phyloP scores from a whole-genome alignment of 2,329 filamentous ascomycete species.

The Aspergillus terreus region DNA sequence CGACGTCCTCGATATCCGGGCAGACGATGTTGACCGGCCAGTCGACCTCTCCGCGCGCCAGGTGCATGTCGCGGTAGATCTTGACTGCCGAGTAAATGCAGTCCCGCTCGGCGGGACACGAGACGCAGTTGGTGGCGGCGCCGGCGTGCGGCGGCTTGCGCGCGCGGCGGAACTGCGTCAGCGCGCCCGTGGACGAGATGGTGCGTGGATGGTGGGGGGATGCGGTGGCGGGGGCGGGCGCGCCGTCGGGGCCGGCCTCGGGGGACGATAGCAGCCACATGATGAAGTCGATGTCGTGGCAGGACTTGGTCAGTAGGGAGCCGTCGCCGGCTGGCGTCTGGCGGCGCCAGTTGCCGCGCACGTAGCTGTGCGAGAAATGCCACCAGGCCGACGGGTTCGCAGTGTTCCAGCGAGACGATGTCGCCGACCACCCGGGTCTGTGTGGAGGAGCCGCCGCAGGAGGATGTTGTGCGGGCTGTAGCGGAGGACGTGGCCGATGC shows the following conservation, averaged over 20 bases:
- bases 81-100: conserved; percentile 85
- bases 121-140: conserved; percentile 78
- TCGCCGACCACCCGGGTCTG: conserved; percentile 76
- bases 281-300: conserved; percentile 90
- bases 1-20: conserved; percentile 82
- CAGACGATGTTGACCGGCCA: conserved; percentile 92
- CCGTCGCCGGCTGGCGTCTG: conserved; percentile 67
- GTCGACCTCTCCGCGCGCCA: conserved; percentile 62
- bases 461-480: conserved; percentile 92
- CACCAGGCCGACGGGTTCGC: conserved; percentile 91
- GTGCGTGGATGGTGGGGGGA: conserved; percentile 68
- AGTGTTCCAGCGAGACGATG: conserved; percentile 80
- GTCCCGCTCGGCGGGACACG: conserved; percentile 67
- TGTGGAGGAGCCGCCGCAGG: conserved; percentile 71
- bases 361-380: conserved; percentile 90
- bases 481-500: conserved; percentile 87
- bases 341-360: conserved; percentile 89
- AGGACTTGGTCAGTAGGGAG: conserved; percentile 88
- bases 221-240: conserved; percentile 25
- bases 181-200: conserved; percentile 70
- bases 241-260: conserved; percentile 28
- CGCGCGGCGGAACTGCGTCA: conserved; percentile 72
- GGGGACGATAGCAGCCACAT: conserved; percentile 87
- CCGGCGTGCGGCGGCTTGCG: conserved; percentile 75
- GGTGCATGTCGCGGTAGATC: conserved; percentile 69